Evolutionary conservation across 2,329 filamentous ascomycete genomes (phyloP).

Genomic region (Colletotrichum tropicicola): DNA sequence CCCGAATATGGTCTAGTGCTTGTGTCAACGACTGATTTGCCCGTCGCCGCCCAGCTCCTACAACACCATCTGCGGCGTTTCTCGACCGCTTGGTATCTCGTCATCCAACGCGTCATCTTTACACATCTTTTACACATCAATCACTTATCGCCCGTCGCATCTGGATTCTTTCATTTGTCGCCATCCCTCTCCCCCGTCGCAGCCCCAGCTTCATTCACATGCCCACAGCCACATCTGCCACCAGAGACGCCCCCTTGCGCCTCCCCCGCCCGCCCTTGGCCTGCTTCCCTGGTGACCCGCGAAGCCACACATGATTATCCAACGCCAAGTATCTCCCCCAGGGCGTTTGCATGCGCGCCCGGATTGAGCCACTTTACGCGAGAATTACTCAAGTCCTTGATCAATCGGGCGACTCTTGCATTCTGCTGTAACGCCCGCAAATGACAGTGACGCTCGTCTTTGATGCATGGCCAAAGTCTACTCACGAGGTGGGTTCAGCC

Average conservation of each 20-base stretch:
- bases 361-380: background rate
- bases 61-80: background rate
- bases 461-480: background rate
- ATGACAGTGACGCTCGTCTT: background rate
- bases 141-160: too few species aligned
- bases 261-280: constrained; percentile 5
- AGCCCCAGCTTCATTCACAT: constrained; percentile 11
- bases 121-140: too few species aligned
- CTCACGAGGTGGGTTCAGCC: too few species aligned
- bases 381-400: background rate
- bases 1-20: too few species aligned
- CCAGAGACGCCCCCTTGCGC: background rate
- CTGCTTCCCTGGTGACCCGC: constrained; percentile 7
- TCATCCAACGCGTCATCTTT: background rate
- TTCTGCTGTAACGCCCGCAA: background rate
- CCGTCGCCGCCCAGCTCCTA: too few species aligned
- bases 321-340: constrained; percentile 21
- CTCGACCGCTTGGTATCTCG: background rate
- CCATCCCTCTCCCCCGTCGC: background rate
- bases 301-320: constrained; percentile 22
- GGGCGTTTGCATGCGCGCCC: background rate
- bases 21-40: too few species aligned
- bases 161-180: too few species aligned
- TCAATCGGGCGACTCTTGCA: too few species aligned
- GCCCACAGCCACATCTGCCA: constrained; percentile 13